phyloP scores from a whole-genome alignment of 1,284 basidiomycete species.

The Phenoliferia sp. region DNA sequence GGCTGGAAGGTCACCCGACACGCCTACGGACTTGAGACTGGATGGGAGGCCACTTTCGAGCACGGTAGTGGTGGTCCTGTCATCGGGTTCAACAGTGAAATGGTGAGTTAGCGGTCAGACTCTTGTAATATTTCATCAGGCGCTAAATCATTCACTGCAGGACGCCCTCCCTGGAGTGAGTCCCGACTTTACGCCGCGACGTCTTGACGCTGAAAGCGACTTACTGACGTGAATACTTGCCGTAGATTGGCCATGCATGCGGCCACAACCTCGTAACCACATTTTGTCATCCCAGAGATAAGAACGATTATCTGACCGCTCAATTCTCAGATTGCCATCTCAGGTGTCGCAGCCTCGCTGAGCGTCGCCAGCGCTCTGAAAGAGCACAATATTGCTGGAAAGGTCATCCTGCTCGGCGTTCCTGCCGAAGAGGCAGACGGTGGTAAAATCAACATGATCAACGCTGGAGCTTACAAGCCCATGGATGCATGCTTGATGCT shows the following conservation, averaged over 20 bases:
- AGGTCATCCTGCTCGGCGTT: conserved; percentile 72
- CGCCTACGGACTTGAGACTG: conserved; percentile 51
- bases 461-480: conserved; percentile 64
- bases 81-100: conserved; percentile 62
- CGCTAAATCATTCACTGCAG: neutral
- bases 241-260: neutral
- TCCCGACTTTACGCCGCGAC: neutral
- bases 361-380: conserved; percentile 64
- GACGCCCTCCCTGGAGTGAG: neutral
- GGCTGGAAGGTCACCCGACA: conserved; percentile 13
- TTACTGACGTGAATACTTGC: neutral
- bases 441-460: conserved; percentile 68
- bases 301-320: neutral
- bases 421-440: conserved; percentile 79
- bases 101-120: neutral
- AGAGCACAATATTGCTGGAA: conserved; percentile 61
- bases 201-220: neutral
- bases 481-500: conserved; percentile 76
- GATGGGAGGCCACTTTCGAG: conserved; percentile 65
- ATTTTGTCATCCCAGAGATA: neutral
- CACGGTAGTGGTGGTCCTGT: conserved; percentile 34
- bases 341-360: conserved; percentile 71
- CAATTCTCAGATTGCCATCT: conserved; percentile 57
- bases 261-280: conserved; percentile 38
- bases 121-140: neutral